These are phyloP conservation scores for Trametes elegans DNA, from an alignment of 768 basidiomycete species.

Conservation along the genomic window DNA sequence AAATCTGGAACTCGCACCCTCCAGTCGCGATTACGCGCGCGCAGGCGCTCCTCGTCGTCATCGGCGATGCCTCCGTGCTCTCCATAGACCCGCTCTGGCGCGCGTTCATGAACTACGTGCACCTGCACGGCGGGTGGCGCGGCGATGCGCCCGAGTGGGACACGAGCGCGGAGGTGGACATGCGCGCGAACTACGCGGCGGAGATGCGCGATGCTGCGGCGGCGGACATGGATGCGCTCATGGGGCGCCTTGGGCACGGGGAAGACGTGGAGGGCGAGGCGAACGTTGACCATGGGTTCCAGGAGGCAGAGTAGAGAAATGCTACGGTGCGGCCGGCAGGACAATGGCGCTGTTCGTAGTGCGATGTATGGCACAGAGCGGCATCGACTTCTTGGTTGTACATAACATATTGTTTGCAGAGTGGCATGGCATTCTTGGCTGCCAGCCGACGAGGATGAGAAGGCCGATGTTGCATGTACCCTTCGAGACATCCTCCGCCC, in stretches of 20 bases:
- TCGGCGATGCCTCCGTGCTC: conserved; percentile 59
- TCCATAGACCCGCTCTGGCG: conserved; percentile 61
- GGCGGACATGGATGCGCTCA: conserved; percentile 36
- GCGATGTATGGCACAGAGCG: background rate
- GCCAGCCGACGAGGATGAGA: too few relatives aligned
- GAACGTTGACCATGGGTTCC: conserved; percentile 18
- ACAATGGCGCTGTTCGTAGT: background rate
- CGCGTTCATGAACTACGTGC: conserved; percentile 55
- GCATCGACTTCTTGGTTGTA: background rate
- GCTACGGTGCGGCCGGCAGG: too few relatives aligned
- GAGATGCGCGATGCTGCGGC: conserved; percentile 27
- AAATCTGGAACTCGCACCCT: background rate
- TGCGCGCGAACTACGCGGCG: conserved; percentile 40
- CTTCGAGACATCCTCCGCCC: too few relatives aligned
- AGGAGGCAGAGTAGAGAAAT: conserved; percentile 4
- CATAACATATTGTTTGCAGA: background rate
- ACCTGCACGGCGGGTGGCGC: conserved; percentile 49
- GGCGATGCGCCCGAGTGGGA: conserved; percentile 37
- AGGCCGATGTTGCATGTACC: too few relatives aligned
- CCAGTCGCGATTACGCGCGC: conserved; percentile 67
- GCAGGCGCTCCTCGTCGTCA: conserved; percentile 57
- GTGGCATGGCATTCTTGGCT: too few relatives aligned
- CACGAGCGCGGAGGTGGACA: conserved; percentile 37
- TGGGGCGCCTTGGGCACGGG: conserved; percentile 24
- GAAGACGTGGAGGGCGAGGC: conserved; percentile 19